Evolutionary conservation across 2,329 filamentous ascomycete genomes (phyloP), one percentile per base, ranked within the genome.

Genomic region (Chaetomium strumarium): DNA sequence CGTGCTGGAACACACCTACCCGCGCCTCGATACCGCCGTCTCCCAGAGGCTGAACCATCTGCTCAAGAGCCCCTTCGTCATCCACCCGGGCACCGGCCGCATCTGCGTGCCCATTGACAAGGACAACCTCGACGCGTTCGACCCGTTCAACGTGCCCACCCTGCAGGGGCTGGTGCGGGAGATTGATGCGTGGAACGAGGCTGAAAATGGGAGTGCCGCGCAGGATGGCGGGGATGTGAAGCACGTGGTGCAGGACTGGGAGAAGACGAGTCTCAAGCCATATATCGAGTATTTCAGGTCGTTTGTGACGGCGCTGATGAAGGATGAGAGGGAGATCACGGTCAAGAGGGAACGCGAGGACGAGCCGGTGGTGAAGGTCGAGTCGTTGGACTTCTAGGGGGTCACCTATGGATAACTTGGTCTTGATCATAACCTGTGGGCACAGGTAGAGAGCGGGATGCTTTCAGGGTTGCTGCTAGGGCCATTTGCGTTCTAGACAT

Each of bases 21-120:
- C 93, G 3, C 86, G 93, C 37, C 86, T 99, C 50, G 93, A 99
- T 75, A 91, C 93, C 56, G 90, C 96, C 70, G 93, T 99, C 67
- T 93, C 88, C 66, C 97, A 97, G 76, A 96, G 96, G 68, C 82
- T 95, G 52, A 97, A 96, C 73, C 93, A 99, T 78, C 82, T 99
- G 78, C 84, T 99, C 62, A 99, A 99, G 69, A 91, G 86, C 57
- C 93, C 93, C 0, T 99, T 99, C 65, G 92, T 96, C 55, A 85
- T 99, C 36, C 93, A 99, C 67, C 93, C 93, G 0, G 90, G 90
- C 16, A 99, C 93, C 0, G 92, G 93, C 1, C 76, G 92, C 50
- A 89, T 99, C 7, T 99, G 93, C 73, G 93, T 99, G 47, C 93
- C 93, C 2, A 97, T 99, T 63, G 88, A 97, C 66, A 80, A 83